phyloP scores from a whole-genome alignment of 805 yeast genomes.

The Brettanomyces sp. region DNA sequence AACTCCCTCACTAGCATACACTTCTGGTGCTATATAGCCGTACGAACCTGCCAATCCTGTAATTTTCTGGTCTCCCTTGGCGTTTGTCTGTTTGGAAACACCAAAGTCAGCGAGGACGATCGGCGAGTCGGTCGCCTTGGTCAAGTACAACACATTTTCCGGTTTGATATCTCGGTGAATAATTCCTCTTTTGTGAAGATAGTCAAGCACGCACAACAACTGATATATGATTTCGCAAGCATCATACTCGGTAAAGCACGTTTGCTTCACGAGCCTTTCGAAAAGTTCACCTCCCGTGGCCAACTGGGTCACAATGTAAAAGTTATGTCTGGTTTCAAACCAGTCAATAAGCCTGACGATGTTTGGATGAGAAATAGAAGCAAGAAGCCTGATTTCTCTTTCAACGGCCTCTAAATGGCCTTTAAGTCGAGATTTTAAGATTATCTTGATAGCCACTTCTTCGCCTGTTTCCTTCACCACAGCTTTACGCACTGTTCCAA shows the following conservation, averaged over 20 bases:
- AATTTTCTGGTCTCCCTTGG: constrained; percentile 13
- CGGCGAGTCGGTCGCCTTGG: constrained; percentile 51
- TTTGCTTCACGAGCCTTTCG: constrained; percentile 72
- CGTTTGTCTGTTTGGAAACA: constrained; percentile 64
- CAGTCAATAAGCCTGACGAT: constrained; percentile 87
- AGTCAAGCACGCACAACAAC: constrained; percentile 66
- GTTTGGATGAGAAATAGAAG: constrained; percentile 67
- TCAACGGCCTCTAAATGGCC: constrained; percentile 55
- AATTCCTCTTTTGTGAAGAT: constrained; percentile 66
- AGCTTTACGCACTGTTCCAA: constrained; percentile 86
- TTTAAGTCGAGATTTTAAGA: constrained; percentile 74
- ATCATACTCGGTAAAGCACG: constrained; percentile 81
- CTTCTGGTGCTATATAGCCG: constrained; percentile 97
- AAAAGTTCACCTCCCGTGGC: constrained; percentile 96
- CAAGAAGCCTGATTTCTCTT: constrained; percentile 68
- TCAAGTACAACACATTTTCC: constrained; percentile 74
- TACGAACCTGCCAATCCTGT: constrained; percentile 56
- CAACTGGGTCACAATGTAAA: constrained; percentile 85
- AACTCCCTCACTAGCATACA: constrained; percentile 47
- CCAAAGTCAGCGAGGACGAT: constrained; percentile 94
- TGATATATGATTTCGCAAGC: constrained; percentile 72
- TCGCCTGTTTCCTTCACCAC: constrained; percentile 35
- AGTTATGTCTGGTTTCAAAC: constrained; percentile 89
- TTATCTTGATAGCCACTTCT: constrained; percentile 84
- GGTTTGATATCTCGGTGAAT: constrained; percentile 95